Evolutionary conservation across 331 rosid genomes (phyloP).

Genomic region (Quercus lobata): DNA sequence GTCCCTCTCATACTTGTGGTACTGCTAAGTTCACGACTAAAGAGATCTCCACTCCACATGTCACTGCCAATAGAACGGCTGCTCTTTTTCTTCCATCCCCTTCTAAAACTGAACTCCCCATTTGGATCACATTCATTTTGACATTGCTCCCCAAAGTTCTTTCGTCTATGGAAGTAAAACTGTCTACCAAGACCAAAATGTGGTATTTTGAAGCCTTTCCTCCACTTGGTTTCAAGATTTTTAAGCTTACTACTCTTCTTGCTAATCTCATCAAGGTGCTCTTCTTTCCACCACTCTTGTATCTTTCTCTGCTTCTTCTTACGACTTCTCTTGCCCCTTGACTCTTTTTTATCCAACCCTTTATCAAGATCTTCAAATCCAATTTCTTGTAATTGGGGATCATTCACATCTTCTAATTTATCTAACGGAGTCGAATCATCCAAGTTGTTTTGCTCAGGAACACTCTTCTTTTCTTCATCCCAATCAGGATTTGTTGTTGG

Average conservation of each 20-base stretch:
- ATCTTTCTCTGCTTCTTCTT: slow-evolving; percentile 76
- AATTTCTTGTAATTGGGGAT: slow-evolving; percentile 33
- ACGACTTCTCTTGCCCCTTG: slow-evolving; percentile 43
- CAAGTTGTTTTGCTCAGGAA: slow-evolving; percentile 38
- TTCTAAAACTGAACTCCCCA: slow-evolving; percentile 86
- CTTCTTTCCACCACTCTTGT: slow-evolving; percentile 99
- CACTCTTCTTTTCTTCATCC: slow-evolving; percentile 70
- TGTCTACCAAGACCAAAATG: slow-evolving; percentile 63
- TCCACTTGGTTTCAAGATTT: slow-evolving; percentile 53
- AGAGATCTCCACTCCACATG: slow-evolving; percentile 82
- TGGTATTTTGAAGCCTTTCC: slow-evolving; percentile 61
- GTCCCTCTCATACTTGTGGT: slow-evolving; percentile 98
- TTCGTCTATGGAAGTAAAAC: slow-evolving; percentile 47
- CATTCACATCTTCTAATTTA: slow-evolving; percentile 40
- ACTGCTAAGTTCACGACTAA: slow-evolving; percentile 93
- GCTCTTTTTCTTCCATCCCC: slow-evolving; percentile 77
- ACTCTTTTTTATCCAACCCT: slow-evolving; percentile 42
- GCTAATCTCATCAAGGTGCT: slow-evolving; percentile 79
- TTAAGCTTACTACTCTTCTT: slow-evolving; percentile 57
- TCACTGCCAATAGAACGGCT: slow-evolving; percentile 62
- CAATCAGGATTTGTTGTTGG: slow-evolving; percentile 70
- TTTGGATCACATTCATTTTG: slow-evolving; percentile 47
- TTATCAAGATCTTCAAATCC: slow-evolving; percentile 21
- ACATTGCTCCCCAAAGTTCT: slow-evolving; percentile 35
- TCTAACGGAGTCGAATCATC: slow-evolving; percentile 43